Evolutionary conservation across 768 basidiomycete genomes (phyloP).

Genomic region (Lentinula edodes): DNA sequence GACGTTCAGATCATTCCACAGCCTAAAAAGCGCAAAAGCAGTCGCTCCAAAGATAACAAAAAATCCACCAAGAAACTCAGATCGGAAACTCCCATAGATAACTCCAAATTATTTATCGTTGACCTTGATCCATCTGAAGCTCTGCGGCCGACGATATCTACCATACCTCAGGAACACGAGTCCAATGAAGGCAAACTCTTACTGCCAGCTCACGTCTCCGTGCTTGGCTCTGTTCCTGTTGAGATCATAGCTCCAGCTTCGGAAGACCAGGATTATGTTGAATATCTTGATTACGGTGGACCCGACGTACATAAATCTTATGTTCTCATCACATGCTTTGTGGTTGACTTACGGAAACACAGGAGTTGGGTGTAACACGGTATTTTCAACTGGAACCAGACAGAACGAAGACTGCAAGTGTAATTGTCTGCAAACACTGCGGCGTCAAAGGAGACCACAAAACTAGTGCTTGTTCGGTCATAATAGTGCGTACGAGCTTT

Average conservation of each 20-base stretch:
- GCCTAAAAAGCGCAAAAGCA: conserved; percentile 8
- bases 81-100: background rate
- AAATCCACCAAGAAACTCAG: conserved; percentile 11
- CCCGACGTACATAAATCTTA: conserved; percentile 36
- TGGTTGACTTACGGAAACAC: background rate
- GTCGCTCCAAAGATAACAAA: conserved; percentile 21
- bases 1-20: conserved; percentile 1
- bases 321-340: background rate
- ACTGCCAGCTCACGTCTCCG: conserved; percentile 66
- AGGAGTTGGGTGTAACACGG: conserved; percentile 49
- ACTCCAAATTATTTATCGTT: conserved; percentile 37
- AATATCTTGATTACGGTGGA: conserved; percentile 74
- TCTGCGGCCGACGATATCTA: conserved; percentile 22
- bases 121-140: conserved; percentile 37
- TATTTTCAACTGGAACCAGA: conserved; percentile 56
- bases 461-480: conserved; percentile 60
- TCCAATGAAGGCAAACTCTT: conserved; percentile 28
- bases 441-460: conserved; percentile 70
- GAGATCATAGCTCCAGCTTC: conserved; percentile 41
- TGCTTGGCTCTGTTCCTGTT: conserved; percentile 41
- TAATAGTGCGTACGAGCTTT: conserved; percentile 48
- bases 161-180: background rate
- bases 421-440: conserved; percentile 70
- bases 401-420: conserved; percentile 36
- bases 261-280: conserved; percentile 64